A percentile compares a stretch with the other conserved stretches of the same genome.
Evolutionary conservation across 2,329 filamentous ascomycete species (phyloP).

Genomic region (Alternaria longipes): DNA sequence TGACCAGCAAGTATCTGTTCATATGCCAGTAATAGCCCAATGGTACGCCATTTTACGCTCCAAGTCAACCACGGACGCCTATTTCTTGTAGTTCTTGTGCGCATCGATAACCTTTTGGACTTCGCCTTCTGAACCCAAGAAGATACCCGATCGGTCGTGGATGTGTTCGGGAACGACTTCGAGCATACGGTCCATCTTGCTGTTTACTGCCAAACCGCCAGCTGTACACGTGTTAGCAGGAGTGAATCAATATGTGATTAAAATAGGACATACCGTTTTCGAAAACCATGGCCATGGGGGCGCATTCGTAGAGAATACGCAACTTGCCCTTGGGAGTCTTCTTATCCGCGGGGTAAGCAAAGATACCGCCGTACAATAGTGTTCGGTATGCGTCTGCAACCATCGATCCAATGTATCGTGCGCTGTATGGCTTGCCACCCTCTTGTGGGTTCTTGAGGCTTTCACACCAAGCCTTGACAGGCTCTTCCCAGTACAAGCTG

Average conservation of each 20-base stretch:
- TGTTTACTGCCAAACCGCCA: conserved; percentile 90
- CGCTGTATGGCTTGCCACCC: conserved; percentile 87
- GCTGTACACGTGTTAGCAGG: conserved; percentile 61
- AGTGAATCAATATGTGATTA: not conserved
- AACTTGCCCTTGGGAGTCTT: conserved; percentile 99
- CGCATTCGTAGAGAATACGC: conserved; percentile 96
- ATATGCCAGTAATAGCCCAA: conserved; percentile 4
- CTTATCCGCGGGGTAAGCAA: conserved; percentile 96
- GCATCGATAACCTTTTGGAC: conserved; percentile 92
- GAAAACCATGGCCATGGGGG: conserved; percentile 98
- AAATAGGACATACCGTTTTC: conserved; percentile 81
- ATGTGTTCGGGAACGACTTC: conserved; percentile 90
- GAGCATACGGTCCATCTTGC: conserved; percentile 89
- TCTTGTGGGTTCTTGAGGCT: conserved; percentile 82
- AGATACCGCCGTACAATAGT: conserved; percentile 92
- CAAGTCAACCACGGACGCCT: conserved; percentile 7
- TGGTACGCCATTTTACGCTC: not conserved
- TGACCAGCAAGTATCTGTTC: not conserved
- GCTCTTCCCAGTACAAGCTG: conserved; percentile 93
- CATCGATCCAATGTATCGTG: conserved; percentile 97
- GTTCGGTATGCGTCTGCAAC: conserved; percentile 98
- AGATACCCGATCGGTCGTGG: conserved; percentile 95
- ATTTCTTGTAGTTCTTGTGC: conserved; percentile 67
- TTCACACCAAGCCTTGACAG: conserved; percentile 87
- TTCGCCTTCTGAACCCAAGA: conserved; percentile 93